Base-by-base conservation (phyloP, 257 asterid genomes). In the Ilex aquifolium region DNA sequence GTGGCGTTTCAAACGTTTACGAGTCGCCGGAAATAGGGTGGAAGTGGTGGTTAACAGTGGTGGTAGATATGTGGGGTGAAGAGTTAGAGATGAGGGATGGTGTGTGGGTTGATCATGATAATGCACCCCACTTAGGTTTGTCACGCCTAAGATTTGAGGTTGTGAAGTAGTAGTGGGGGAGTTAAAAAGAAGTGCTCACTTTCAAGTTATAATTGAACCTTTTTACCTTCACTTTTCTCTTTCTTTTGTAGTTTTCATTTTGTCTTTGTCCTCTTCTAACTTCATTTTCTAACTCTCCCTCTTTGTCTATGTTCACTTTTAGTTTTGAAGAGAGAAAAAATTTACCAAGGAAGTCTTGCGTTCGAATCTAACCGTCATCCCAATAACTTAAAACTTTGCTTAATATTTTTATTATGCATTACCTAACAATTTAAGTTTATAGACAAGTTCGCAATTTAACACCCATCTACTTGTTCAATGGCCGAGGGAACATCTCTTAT, bases 91-190 rank as follows among this genome's bases (percentile, higher is more conserved):
- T 64, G 4, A 73, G 71, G 68, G 78, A 75, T 79, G 66, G 8
- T 36, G 79, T 77, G 73, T 78, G 77, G 70, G 72, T 71, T 78
- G 72, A 79, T 81, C 80, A 88, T 88, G 79, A 91, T 88, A 79
- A 75, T 81, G 95, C 95, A 81, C 87, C 88, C 95, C 92, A 91
- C 91, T 86, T 70, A 61, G 56, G 76, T 72, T 68, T 70, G 83
- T 85, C 96, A 91, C 94, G 98, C 96, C 91, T 84, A 75, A 61
- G 65, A 57, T 83, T 79, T 59, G 80, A 72, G 77, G 70, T 72
- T 76, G 77, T 65, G 36, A 67, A 44, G 63, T 63, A 62, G 65
- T 81, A 72, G 83, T 76, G 84, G 87, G 76, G 27, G 71, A 67
- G 69, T 66, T 72, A 52, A 31, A 30, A 53, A 36, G 75, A 65